phyloP scores from a whole-genome alignment of 177 flowering plant species.

The Vitis hybrid region DNA sequence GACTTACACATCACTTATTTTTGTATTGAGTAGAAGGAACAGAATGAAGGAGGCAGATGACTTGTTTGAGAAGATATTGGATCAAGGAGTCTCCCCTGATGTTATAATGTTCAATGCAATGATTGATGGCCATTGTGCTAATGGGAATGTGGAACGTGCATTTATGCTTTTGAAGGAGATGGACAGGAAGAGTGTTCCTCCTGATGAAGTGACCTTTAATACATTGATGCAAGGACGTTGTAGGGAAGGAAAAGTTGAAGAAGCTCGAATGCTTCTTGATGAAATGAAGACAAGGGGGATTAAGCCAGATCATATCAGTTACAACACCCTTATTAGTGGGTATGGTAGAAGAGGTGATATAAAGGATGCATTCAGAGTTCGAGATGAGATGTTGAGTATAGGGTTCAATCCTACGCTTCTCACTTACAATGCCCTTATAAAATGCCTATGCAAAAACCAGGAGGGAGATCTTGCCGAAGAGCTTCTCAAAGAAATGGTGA shows the following conservation, averaged over 20 bases:
- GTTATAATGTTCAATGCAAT: conserved; percentile 61
- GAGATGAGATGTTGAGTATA: conserved; percentile 72
- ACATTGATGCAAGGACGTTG: conserved; percentile 80
- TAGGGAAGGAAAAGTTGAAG: conserved; percentile 68
- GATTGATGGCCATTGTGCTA: conserved; percentile 63
- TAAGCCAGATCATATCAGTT: conserved; percentile 75
- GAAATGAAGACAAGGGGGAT: conserved; percentile 78
- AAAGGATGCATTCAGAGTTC: conserved; percentile 63
- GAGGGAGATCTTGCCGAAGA: conserved; percentile 66
- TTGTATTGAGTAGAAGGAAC: conserved; percentile 51
- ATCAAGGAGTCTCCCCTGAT: conserved; percentile 45
- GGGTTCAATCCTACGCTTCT: conserved; percentile 85
- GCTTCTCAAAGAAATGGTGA: conserved; percentile 76
- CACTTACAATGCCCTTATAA: conserved; percentile 83
- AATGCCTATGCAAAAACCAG: conserved; percentile 65
- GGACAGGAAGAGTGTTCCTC: conserved; percentile 49
- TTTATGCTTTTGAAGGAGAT: conserved; percentile 61
- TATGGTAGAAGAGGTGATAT: conserved; percentile 79
- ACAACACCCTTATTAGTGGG: conserved; percentile 83
- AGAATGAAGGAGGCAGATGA: conserved; percentile 74
- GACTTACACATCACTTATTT: conserved; percentile 77
- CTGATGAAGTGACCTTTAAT: conserved; percentile 86
- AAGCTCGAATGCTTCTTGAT: conserved; percentile 68
- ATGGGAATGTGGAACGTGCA: conserved; percentile 52
- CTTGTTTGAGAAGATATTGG: conserved; percentile 42